Percentiles rank a stretch among this genome's conserved stretches.
phyloP scores from a whole-genome alignment of 2,329 filamentous ascomycete species.

The Chaetomium olivaceum region DNA sequence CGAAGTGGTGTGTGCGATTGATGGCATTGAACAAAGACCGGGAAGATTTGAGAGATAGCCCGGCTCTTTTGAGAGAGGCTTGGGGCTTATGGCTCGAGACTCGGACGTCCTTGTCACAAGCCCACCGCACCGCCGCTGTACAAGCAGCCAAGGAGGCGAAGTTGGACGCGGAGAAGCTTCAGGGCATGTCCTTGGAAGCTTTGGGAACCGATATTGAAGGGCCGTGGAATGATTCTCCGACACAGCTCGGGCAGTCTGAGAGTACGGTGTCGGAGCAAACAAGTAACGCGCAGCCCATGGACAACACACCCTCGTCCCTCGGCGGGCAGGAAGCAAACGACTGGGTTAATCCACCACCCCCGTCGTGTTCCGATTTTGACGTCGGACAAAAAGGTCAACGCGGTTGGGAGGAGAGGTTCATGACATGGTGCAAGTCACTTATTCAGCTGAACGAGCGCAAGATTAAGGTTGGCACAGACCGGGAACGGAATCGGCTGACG shows the following conservation, averaged over 20 bases:
- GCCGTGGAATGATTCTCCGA: neutral
- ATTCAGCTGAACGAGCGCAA: slow-evolving; percentile 21
- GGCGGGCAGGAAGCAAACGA: slow-evolving; percentile 5
- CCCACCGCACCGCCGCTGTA: slow-evolving; percentile 3
- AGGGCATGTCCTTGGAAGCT: slow-evolving; percentile 11
- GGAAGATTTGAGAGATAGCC: slow-evolving; percentile 20
- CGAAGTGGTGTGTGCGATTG: slow-evolving; percentile 23
- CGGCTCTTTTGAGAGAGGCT: slow-evolving; percentile 19
- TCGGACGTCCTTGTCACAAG: slow-evolving; percentile 9
- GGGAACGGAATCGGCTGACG: slow-evolving; percentile 13
- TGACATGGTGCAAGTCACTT: slow-evolving; percentile 27
- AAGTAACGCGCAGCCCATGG: neutral
- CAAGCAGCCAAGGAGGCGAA: slow-evolving; percentile 11
- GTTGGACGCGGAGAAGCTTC: slow-evolving; percentile 16
- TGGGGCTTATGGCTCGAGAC: slow-evolving; percentile 28
- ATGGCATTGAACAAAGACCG: slow-evolving; percentile 25
- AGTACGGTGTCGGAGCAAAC: slow-evolving; percentile 5
- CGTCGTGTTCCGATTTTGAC: slow-evolving; percentile 12
- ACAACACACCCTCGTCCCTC: slow-evolving; percentile 1
- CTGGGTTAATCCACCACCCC: slow-evolving; percentile 10
- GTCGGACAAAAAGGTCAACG: slow-evolving; percentile 17
- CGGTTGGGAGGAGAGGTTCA: slow-evolving; percentile 27
- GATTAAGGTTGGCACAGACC: slow-evolving; percentile 11
- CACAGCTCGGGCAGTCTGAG: neutral
- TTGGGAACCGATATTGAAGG: neutral